These are phyloP conservation scores for Leccinum obscurum DNA, from an alignment of 768 basidiomycete species.

Conservation along the genomic window DNA sequence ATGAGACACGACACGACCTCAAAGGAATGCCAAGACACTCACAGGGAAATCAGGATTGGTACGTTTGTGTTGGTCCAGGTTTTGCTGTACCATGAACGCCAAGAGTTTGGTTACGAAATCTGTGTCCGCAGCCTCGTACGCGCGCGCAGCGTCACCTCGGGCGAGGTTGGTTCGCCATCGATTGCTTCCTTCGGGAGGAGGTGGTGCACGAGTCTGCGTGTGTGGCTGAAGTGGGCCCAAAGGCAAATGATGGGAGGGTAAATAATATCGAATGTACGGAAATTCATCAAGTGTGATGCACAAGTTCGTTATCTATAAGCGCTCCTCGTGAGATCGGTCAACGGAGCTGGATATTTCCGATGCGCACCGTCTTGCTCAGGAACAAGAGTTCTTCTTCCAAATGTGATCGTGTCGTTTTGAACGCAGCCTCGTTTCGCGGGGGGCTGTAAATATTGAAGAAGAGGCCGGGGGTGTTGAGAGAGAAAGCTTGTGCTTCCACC, in stretches of 20 bases:
- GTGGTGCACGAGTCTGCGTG: constrained; percentile 61
- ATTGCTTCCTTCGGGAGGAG: constrained; percentile 59
- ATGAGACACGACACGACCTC: constrained; percentile 3
- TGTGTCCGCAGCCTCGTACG: constrained; percentile 66
- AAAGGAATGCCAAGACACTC: constrained; percentile 29
- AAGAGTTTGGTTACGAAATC: constrained; percentile 81
- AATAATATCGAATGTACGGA: constrained; percentile 91
- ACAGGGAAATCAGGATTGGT: constrained; percentile 87
- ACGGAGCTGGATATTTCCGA: not conserved
- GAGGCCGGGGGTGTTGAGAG: constrained; percentile 67
- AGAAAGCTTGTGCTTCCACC: constrained; percentile 84
- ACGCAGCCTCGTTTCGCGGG: constrained; percentile 67
- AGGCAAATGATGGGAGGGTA: constrained; percentile 78
- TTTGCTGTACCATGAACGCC: constrained; percentile 81
- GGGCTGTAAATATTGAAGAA: constrained; percentile 93
- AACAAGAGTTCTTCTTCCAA: constrained; percentile 87
- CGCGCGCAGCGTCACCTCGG: constrained; percentile 66
- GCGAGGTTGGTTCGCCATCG: constrained; percentile 85
- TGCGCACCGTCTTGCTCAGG: constrained; percentile 59
- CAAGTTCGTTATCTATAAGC: constrained; percentile 74
- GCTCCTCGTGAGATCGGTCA: constrained; percentile 5
- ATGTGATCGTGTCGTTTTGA: constrained; percentile 66
- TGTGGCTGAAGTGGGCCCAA: constrained; percentile 80
- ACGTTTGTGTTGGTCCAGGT: constrained; percentile 86
- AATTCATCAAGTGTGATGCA: constrained; percentile 91